Evolutionary conservation across 1,284 basidiomycete species (phyloP).

Genomic region (Microbotryomycetes sp.): DNA sequence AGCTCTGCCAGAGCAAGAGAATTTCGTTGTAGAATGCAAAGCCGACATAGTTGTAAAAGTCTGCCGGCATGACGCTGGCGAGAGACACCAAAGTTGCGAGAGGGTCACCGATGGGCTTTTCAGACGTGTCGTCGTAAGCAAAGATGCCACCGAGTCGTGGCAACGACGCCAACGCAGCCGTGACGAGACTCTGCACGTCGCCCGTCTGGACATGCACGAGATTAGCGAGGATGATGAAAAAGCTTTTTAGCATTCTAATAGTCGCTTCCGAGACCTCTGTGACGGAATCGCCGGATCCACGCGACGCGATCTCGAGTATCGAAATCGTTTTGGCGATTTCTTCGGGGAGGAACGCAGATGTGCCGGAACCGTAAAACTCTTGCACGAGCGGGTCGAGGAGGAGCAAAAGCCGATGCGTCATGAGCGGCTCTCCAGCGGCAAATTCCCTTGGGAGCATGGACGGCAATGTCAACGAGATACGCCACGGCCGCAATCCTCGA

Average conservation of each 20-base stretch:
- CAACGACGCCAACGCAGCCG: constrained; percentile 43
- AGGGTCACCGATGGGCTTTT: constrained; percentile 59
- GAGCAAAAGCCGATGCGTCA: constrained; percentile 20
- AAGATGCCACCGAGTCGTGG: constrained; percentile 61
- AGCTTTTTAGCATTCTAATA: constrained; percentile 63
- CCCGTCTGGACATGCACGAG: constrained; percentile 43
- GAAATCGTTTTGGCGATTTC: constrained; percentile 81
- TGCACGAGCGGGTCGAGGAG: constrained; percentile 16
- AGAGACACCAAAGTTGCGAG: constrained; percentile 79
- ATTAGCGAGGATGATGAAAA: constrained; percentile 61
- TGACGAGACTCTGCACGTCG: not conserved
- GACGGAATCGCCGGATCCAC: constrained; percentile 54
- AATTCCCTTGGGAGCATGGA: constrained; percentile 8
- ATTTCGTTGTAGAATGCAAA: constrained; percentile 83
- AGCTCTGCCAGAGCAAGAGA: not conserved
- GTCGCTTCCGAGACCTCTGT: constrained; percentile 73
- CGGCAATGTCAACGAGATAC: constrained; percentile 11
- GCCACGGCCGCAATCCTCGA: constrained; percentile 22
- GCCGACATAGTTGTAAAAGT: constrained; percentile 72
- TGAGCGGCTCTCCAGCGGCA: constrained; percentile 17
- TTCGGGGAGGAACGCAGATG: constrained; percentile 78
- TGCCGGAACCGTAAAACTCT: constrained; percentile 8
- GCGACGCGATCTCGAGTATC: constrained; percentile 68
- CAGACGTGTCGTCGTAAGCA: constrained; percentile 46
- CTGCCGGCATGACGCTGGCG: constrained; percentile 77